Evolutionary conservation across 305 asterid genomes (phyloP).

Genomic region (Salvia sclarea): DNA sequence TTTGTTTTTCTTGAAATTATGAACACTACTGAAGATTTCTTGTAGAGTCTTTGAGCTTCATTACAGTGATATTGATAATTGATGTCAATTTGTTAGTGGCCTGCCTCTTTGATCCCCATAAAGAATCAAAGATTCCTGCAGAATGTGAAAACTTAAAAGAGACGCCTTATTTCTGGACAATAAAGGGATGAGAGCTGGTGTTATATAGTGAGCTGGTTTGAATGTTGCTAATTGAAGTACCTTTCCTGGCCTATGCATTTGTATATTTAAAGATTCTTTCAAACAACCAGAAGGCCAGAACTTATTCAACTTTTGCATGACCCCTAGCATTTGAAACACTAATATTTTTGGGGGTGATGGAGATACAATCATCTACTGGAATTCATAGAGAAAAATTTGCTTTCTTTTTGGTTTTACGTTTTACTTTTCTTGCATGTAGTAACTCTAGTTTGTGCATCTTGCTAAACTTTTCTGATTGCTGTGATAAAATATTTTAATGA

Average conservation of each 20-base stretch:
- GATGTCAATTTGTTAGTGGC: no score
- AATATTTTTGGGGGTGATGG: not conserved
- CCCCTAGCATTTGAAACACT: not conserved
- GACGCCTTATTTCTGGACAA: not conserved
- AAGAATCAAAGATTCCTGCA: not conserved
- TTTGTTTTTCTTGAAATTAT: not conserved
- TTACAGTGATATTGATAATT: no score
- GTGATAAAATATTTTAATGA: no score
- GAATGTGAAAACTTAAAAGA: not conserved
- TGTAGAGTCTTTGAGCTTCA: not conserved
- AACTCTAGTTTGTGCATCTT: not conserved
- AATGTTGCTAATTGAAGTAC: no score
- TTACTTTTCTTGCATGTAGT: no score
- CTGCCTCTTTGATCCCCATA: not conserved
- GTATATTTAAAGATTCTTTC: not conserved
- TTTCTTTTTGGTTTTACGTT: no score
- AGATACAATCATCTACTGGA: not conserved
- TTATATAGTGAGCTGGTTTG: not conserved
- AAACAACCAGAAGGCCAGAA: not conserved
- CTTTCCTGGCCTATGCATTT: no score
- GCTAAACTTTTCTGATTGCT: not conserved
- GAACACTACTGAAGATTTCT: no score
- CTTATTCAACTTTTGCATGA: not conserved
- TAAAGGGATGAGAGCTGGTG: not conserved
- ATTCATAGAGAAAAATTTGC: not conserved